Percentiles rank a stretch among this genome's conserved stretches.
Evolutionary conservation across 2,329 filamentous ascomycete species (phyloP).

Genomic region (Arthrobotrys pseudoclavata): DNA sequence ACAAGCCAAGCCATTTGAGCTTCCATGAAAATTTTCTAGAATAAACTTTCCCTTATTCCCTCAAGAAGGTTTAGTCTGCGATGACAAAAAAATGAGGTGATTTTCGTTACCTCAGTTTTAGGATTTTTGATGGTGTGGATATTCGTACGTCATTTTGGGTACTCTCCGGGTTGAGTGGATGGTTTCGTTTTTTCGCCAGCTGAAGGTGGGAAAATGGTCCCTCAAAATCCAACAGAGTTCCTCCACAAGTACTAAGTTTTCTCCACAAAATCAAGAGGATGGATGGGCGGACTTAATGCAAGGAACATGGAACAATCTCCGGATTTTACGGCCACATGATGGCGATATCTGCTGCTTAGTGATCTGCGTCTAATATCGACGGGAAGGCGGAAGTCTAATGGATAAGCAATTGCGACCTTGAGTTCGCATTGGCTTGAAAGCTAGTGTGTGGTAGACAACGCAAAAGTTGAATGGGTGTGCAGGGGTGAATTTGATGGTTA

Average conservation of each 20-base stretch:
- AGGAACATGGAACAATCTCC: constrained; percentile 7
- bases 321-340: constrained; percentile 35
- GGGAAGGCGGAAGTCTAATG: constrained; percentile 23
- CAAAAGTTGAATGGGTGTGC: neutral
- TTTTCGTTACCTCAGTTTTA: constrained; percentile 19
- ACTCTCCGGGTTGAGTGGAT: constrained; percentile 13
- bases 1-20: constrained; percentile 29
- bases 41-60: constrained; percentile 24
- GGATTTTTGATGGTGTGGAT: constrained; percentile 3
- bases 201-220: neutral
- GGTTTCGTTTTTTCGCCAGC: neutral
- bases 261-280: constrained; percentile 1
- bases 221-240: constrained; percentile 40
- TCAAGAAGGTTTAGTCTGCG: constrained; percentile 7
- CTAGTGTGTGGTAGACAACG: constrained; percentile 8
- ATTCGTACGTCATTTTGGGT: constrained; percentile 34
- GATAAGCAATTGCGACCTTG: neutral
- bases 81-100: constrained; percentile 20
- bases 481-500: neutral
- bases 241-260: constrained; percentile 8
- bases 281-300: neutral
- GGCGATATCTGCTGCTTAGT: constrained; percentile 25
- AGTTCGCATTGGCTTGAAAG: neutral
- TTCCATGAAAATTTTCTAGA: constrained; percentile 42
- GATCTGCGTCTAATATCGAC: constrained; percentile 19